These are phyloP conservation scores for Crithidia brevicula DNA, from an alignment of 208 protist genomes.

Conservation along the genomic window DNA sequence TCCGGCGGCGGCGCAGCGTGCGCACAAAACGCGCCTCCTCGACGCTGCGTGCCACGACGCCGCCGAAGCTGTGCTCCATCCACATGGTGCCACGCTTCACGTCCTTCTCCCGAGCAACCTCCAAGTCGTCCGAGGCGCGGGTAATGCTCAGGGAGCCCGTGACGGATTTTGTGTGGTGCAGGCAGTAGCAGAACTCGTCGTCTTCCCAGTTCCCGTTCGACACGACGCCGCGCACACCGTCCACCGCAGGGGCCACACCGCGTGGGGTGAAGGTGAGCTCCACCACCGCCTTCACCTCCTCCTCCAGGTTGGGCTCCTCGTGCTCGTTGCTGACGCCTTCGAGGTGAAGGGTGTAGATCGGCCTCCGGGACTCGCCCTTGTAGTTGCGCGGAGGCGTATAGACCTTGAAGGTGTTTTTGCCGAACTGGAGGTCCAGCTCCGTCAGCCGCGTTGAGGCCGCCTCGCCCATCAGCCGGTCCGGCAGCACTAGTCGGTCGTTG, in stretches of 20 bases:
- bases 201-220: constrained; percentile 49
- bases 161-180: constrained; percentile 45
- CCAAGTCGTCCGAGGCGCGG: constrained; percentile 50
- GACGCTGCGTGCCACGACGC: constrained; percentile 42
- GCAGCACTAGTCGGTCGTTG: constrained; percentile 37
- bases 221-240: constrained; percentile 56
- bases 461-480: constrained; percentile 42
- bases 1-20: constrained; percentile 24
- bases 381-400: not conserved
- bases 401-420: constrained; percentile 30
- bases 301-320: constrained; percentile 28
- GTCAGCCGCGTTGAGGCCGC: constrained; percentile 28
- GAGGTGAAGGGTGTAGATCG: constrained; percentile 55
- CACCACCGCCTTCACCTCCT: constrained; percentile 52
- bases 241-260: constrained; percentile 39
- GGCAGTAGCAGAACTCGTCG: constrained; percentile 53
- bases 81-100: constrained; percentile 43
- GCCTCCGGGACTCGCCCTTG: constrained; percentile 8
- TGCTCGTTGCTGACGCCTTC: constrained; percentile 55
- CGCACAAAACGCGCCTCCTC: constrained; percentile 43
- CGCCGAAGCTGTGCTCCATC: constrained; percentile 67
- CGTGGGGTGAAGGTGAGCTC: constrained; percentile 54
- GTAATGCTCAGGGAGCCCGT: constrained; percentile 43
- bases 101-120: constrained; percentile 38
- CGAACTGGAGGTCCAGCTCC: constrained; percentile 50